Evolutionary conservation across 2,329 filamentous ascomycete species (phyloP), one percentile per base, ranked within the genome.

Genomic region (Delphinella strobiligena): DNA sequence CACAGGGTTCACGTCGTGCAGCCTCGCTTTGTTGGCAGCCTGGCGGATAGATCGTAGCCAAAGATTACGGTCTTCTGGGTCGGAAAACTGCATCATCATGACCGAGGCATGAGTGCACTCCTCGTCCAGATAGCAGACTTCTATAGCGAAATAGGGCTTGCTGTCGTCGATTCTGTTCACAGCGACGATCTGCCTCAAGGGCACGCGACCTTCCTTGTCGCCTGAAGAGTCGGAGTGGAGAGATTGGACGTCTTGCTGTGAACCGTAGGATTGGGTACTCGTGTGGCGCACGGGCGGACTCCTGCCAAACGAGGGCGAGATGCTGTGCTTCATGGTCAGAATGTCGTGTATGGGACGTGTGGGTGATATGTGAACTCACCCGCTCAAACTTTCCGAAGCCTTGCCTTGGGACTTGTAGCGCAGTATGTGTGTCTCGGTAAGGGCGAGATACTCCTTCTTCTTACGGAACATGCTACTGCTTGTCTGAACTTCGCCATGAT

Each of bases 401-500:
- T 79, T 79, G 33, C 66, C 61, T 48, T 81, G 75, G 50, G 64
- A 80, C 56, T 82, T 81, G 63, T 80, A 82, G 10, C 79, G 70
- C 40, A 82, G 61, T 40, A 84, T 60, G 55, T 82, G 75, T 4
- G 70, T 73, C 47, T 82, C 79, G 5, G 78, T 84, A 47, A 84
- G 62, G 11, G 83, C 80, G 40, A 84, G 62, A 50, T 80, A 84
- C 54, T 83, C 78, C 58, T 72, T 79, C 61, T 78, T 81, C 61
- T 81, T 82, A 54, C 78, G 67, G 59, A 82, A 80, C 68, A 83
- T 74, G 44, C 74, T 73, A 41, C 73, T 78, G 36, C 75, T 76
- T 10, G 75, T 82, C 58, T 83, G 78, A 12, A 82, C 74, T 53
- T 82, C 79, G 29, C 79, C 80, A 60, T 82, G 74, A 46, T 78